These are phyloP conservation scores for Neckera pumila DNA, from an alignment of 225 moss, liverwort and hornwort species.

Conservation along the genomic window DNA sequence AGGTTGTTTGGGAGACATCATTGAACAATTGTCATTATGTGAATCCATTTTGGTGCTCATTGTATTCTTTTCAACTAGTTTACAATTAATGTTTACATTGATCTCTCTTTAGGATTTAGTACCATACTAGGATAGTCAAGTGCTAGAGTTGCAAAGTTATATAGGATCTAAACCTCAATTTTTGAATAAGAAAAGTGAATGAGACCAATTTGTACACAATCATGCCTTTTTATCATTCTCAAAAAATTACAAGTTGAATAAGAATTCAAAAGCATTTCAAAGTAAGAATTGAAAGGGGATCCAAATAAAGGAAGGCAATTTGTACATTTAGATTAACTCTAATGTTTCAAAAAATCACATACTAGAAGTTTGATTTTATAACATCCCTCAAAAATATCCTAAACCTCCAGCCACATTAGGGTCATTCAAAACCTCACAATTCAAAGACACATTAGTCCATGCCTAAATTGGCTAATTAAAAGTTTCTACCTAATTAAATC, in stretches of 20 bases:
- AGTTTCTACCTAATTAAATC: neutral
- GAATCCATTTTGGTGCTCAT: neutral
- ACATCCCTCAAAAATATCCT: neutral
- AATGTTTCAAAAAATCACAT: neutral
- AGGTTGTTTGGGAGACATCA: neutral
- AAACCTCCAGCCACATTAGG: accelerated
- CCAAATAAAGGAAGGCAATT: accelerated
- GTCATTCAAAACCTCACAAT: neutral
- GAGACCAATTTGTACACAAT: neutral
- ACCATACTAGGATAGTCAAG: neutral
- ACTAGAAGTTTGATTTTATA: neutral
- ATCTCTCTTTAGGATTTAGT: neutral
- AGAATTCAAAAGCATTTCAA: neutral
- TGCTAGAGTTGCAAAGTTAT: neutral
- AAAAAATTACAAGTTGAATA: neutral
- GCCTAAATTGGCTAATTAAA: neutral
- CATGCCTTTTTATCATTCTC: neutral
- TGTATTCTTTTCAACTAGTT: neutral
- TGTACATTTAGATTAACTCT: neutral
- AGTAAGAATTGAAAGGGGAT: neutral
- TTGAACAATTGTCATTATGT: neutral
- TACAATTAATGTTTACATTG: neutral
- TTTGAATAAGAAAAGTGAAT: neutral
- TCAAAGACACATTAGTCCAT: neutral
- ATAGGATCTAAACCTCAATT: neutral